phyloP scores from a whole-genome alignment of 768 basidiomycete genomes.

The Naganishia onofrii region DNA sequence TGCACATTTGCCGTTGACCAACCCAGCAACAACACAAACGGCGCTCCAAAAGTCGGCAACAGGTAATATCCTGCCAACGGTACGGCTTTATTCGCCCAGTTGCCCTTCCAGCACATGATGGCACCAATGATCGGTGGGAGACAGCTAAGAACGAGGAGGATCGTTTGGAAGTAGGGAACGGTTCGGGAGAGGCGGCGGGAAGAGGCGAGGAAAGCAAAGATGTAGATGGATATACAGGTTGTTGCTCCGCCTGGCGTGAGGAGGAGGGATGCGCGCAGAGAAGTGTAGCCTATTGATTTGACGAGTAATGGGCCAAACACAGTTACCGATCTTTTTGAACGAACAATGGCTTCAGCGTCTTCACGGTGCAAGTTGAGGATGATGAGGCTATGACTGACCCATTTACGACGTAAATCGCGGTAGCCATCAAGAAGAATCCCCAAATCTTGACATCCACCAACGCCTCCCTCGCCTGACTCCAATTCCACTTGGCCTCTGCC shows the following conservation, averaged over 20 bases:
- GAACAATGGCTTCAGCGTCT: not conserved
- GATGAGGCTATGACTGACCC: too few species aligned
- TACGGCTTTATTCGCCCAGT: conserved; percentile 47
- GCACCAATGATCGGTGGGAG: conserved; percentile 52
- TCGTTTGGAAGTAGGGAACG: conserved; percentile 43
- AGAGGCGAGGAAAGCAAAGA: conserved; percentile 47
- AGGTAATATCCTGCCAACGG: conserved; percentile 52
- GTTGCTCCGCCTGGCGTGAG: conserved; percentile 51
- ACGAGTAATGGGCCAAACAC: conserved; percentile 54
- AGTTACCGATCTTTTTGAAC: conserved; percentile 39
- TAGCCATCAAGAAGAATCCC: conserved; percentile 49
- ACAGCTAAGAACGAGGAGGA: conserved; percentile 48
- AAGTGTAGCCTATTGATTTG: conserved; percentile 50
- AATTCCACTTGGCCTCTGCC: conserved; percentile 36
- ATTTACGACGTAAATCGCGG: conserved; percentile 19
- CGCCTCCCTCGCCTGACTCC: conserved; percentile 48
- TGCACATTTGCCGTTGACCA: conserved; percentile 47
- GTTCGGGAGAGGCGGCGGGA: conserved; percentile 45
- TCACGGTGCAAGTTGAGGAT: not conserved
- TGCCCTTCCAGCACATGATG: conserved; percentile 43
- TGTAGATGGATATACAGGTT: conserved; percentile 48
- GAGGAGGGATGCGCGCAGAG: conserved; percentile 44
- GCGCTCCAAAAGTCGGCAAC: conserved; percentile 50
- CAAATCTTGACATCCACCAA: conserved; percentile 49
- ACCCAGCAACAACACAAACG: conserved; percentile 51